phyloP scores from a whole-genome alignment of 331 rosid species.

The Cydonia oblonga region DNA sequence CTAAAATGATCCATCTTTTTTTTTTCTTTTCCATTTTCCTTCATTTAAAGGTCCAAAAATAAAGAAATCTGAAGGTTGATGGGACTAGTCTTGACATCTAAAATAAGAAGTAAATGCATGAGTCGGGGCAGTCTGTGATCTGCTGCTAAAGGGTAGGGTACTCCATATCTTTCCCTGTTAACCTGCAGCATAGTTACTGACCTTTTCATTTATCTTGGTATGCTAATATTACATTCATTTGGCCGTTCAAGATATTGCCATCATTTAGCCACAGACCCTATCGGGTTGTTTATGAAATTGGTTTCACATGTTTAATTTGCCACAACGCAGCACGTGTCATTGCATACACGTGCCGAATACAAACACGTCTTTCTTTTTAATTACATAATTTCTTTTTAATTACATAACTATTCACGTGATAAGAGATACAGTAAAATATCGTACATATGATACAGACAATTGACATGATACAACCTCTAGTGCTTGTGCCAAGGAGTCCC shows the following conservation, averaged over 20 bases:
- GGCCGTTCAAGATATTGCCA: not conserved
- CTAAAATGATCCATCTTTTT: too few relatives aligned
- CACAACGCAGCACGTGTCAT: too few relatives aligned
- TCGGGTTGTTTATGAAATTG: not conserved
- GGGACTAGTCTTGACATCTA: not conserved
- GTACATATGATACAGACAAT: too few relatives aligned
- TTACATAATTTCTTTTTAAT: too few relatives aligned
- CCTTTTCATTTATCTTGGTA: constrained; percentile 10
- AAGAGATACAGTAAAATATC: too few relatives aligned
- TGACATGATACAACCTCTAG: too few relatives aligned
- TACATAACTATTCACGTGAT: too few relatives aligned
- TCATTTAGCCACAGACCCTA: not conserved
- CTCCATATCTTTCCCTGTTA: constrained; percentile 4
- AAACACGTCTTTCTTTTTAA: too few relatives aligned
- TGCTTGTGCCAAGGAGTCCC: too few relatives aligned
- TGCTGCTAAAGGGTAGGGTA: not conserved
- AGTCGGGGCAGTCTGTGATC: not conserved
- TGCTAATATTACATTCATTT: constrained; percentile 20
- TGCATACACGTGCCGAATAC: too few relatives aligned
- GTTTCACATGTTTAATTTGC: not conserved
- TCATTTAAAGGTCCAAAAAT: not conserved
- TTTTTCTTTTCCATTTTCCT: too few relatives aligned
- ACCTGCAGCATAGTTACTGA: constrained; percentile 3
- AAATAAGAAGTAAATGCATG: not conserved
- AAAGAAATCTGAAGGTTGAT: not conserved